Conservation (phyloP, 1,139 yeast species). For the Kazachstania sp. region DNA sequence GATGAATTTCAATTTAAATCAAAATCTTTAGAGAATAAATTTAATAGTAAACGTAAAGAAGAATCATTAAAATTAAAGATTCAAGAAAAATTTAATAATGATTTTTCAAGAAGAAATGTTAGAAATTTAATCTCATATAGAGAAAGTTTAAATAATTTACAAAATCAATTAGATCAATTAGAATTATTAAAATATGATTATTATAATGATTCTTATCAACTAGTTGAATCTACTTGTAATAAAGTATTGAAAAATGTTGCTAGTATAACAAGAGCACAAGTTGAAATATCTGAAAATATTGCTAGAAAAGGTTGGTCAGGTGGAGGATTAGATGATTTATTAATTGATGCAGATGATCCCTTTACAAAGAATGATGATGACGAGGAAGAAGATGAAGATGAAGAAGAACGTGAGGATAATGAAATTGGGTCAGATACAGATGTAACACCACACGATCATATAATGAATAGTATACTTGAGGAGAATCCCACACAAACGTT, state of each 20-base stretch:
- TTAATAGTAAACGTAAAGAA: conserved; percentile 45
- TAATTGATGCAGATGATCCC: conserved; percentile 47
- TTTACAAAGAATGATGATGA: conserved; percentile 29
- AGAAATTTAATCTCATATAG: conserved; percentile 59
- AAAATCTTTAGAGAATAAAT: conserved; percentile 41
- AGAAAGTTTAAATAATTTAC: conserved; percentile 54
- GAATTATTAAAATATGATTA: conserved; percentile 69
- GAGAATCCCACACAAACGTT: background rate
- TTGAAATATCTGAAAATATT: conserved; percentile 71
- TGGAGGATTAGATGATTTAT: conserved; percentile 67
- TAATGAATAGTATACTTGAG: background rate
- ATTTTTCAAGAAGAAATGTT: conserved; percentile 47
- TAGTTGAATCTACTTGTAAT: conserved; percentile 52
- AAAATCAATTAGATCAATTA: conserved; percentile 68
- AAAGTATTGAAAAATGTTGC: conserved; percentile 50
- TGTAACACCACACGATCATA: background rate
- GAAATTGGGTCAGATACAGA: background rate
- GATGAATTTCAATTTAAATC: conserved; percentile 36
- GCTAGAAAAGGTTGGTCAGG: conserved; percentile 85
- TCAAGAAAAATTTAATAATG: conserved; percentile 50
- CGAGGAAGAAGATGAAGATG: conserved; percentile 5
- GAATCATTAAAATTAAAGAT: conserved; percentile 44
- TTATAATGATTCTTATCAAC: conserved; percentile 49
- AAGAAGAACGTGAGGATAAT: conserved; percentile 5
- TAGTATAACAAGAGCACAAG: conserved; percentile 64